Evolutionary conservation across 495 filamentous ascomycete genomes (phyloP).

Genomic region (Penicillium cosmopolitanum): DNA sequence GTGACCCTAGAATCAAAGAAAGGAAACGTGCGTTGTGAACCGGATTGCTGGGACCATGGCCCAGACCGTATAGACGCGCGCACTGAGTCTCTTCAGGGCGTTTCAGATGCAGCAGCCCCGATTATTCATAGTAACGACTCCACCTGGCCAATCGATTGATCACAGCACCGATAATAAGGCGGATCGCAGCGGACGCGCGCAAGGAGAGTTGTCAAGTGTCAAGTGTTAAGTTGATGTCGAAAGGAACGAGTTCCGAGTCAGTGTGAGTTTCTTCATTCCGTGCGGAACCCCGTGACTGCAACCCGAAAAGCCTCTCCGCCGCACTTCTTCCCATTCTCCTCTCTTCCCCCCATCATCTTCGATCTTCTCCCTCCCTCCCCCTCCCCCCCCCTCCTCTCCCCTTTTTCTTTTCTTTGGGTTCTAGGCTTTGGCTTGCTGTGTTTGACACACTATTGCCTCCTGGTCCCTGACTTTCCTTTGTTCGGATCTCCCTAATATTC

Average conservation of each 20-base stretch:
- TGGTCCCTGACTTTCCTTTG: constrained; percentile 46
- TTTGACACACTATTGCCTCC: constrained; percentile 55
- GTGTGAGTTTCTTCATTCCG: constrained; percentile 10
- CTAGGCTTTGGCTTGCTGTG: constrained; percentile 44
- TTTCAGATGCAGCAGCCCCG: constrained; percentile 26
- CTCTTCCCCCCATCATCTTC: constrained; percentile 18
- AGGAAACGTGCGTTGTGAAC: constrained; percentile 15
- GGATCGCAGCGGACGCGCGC: constrained; percentile 1
- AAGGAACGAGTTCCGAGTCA: constrained; percentile 12
- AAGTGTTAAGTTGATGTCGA: constrained; percentile 1
- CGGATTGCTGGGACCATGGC: constrained; percentile 22
- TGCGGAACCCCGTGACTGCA: constrained; percentile 22
- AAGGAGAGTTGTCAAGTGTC: constrained; percentile 4
- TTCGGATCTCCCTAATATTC: constrained; percentile 30
- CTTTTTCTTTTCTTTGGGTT: constrained; percentile 34
- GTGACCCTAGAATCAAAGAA: constrained; percentile 6
- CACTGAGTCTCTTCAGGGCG: constrained; percentile 15
- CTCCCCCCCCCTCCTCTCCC: constrained; percentile 13
- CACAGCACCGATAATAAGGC: constrained; percentile 10
- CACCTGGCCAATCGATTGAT: constrained; percentile 21
- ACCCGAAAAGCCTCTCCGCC: constrained; percentile 18
- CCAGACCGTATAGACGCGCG: constrained; percentile 25
- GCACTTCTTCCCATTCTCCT: constrained; percentile 16
- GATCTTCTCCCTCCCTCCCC: constrained; percentile 1
- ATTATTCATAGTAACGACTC: constrained; percentile 31